Evolutionary conservation across 2,329 filamentous ascomycete species (phyloP).

Genomic region (Xylaria sp.): DNA sequence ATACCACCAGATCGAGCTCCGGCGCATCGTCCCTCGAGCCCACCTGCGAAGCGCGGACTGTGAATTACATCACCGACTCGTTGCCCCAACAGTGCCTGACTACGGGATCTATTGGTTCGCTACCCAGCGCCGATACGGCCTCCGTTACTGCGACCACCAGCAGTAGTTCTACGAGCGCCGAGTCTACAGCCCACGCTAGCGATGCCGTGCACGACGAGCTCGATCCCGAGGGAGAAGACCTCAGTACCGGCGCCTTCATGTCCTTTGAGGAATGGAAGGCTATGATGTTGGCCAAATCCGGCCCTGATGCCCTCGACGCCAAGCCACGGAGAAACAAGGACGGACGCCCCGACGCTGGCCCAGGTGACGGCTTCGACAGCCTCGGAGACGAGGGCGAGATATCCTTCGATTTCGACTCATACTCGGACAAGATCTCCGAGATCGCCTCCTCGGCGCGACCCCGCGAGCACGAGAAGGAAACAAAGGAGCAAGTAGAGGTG

Average conservation of each 20-base stretch:
- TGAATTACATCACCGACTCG: constrained; percentile 83
- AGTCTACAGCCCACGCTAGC: constrained; percentile 25
- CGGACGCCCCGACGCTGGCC: constrained; percentile 55
- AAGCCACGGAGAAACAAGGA: constrained; percentile 65
- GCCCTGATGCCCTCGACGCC: constrained; percentile 73
- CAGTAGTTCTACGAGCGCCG: constrained; percentile 32
- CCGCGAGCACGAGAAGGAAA: constrained; percentile 35
- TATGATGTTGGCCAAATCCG: constrained; percentile 84
- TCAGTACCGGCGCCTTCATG: constrained; percentile 72
- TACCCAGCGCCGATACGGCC: constrained; percentile 32
- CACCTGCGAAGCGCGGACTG: constrained; percentile 65
- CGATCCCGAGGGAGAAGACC: constrained; percentile 67
- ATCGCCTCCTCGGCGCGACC: constrained; percentile 43
- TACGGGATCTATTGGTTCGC: constrained; percentile 53
- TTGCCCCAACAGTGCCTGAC: constrained; percentile 77
- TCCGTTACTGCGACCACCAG: constrained; percentile 32
- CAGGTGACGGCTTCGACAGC: constrained; percentile 72
- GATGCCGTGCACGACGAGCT: constrained; percentile 52
- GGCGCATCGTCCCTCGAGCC: constrained; percentile 36
- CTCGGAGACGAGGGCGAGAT: constrained; percentile 91
- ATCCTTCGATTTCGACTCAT: constrained; percentile 59
- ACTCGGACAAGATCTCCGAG: constrained; percentile 53
- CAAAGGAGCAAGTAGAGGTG: constrained; percentile 48
- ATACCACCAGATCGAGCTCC: constrained; percentile 29
- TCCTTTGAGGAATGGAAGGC: constrained; percentile 99